These are phyloP conservation scores for Glycine latifolia DNA, from an alignment of 306 rosid species.

Conservation along the genomic window DNA sequence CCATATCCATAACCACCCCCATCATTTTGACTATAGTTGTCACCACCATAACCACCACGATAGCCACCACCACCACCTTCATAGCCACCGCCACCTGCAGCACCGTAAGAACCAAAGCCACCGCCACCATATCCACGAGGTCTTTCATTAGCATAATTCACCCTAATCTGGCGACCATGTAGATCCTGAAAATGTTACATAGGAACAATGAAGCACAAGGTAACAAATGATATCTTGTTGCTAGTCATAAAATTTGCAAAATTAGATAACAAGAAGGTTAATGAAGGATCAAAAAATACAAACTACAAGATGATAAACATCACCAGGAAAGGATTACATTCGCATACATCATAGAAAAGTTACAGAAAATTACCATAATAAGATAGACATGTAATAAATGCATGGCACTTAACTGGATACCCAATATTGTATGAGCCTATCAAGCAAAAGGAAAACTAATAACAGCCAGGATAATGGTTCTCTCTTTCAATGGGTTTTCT, in stretches of 20 bases:
- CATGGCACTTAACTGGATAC: background rate
- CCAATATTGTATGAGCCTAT: background rate
- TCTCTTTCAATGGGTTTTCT: background rate
- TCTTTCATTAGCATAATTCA: conserved; percentile 86
- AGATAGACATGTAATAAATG: background rate
- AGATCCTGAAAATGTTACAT: conserved; percentile 67
- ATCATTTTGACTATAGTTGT: background rate
- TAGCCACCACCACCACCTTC: conserved; percentile 21
- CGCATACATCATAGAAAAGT: conserved; percentile 5
- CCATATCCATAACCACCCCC: conserved; percentile 49
- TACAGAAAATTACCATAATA: background rate
- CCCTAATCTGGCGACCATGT: conserved; percentile 82
- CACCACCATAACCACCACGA: background rate
- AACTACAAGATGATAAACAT: conserved; percentile 15
- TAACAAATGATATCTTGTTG: background rate
- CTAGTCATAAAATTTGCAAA: conserved; percentile 4
- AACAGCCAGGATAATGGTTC: background rate
- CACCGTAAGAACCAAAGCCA: conserved; percentile 46
- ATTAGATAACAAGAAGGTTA: background rate
- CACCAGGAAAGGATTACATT: conserved; percentile 3
- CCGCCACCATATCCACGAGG: conserved; percentile 58
- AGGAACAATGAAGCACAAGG: background rate
- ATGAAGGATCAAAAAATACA: background rate
- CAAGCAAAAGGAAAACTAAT: background rate
- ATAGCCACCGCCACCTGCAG: conserved; percentile 10